Base-by-base conservation (phyloP, 331 rosid genomes). In the Saraca asoca region DNA sequence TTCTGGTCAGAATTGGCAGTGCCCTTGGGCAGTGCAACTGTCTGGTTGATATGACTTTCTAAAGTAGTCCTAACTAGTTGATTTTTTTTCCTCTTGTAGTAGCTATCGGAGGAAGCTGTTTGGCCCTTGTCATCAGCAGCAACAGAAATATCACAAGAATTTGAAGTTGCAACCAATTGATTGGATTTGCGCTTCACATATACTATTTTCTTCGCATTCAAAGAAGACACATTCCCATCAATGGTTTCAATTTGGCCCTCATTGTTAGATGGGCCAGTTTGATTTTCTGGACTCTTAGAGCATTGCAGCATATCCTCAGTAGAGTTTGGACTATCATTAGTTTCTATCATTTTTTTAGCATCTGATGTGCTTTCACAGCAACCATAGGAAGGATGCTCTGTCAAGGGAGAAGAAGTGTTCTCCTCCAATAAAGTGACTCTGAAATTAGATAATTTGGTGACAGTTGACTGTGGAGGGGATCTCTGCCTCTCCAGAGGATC, bases 81-180 rank as follows among this genome's bases (percentile, higher is more conserved):
- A 68, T 94, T 86, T 79, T 81, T 90, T 41, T 86, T 80, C 89
- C 80, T 85, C 89, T 94, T 94, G 88, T 81, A 90, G 81, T 94
- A 90, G 65, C 89, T 83, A 78, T 90, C 97, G 15, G 81, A 81
- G 64, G 73, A 64, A 62, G 81, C 71, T 53, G 85, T 51, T 76
- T 79, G 88, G 61, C 67, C 70, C 13, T 85, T 84, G 66, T 76
- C 86, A 69, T 83, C 83, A 74, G 68, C 58, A 37, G 71, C 56
- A 24, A 58, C 70, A 49, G 83, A 68, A 46, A 63, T 71, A 71
- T 81, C 90, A 78, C 63, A 44, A 51, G 87, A 73, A 79, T 70
- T 84, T 44, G 97, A 81, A 57, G 89, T 68, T 55, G 97, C 96
- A 71, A 94, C 92, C 90, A 94, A 72, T 64, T 86, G 97, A 81